A percentile compares a stretch with the other conserved stretches of the same genome.
These are phyloP conservation scores for Hirschioporus abietinus DNA, from an alignment of 768 basidiomycete species.

Conservation along the genomic window DNA sequence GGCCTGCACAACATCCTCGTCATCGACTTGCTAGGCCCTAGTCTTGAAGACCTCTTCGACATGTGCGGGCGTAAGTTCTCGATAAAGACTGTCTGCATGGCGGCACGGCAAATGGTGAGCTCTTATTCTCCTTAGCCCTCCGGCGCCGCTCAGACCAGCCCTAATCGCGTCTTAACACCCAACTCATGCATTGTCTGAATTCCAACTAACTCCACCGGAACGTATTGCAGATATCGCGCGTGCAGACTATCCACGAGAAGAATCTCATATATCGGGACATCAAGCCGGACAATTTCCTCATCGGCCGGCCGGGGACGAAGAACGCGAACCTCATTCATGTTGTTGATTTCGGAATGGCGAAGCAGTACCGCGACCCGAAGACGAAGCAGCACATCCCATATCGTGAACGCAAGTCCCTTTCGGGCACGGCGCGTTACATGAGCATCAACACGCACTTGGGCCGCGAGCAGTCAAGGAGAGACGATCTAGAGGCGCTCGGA, in stretches of 20 bases:
- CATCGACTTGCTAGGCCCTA: slow-evolving; percentile 95
- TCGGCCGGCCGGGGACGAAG: slow-evolving; percentile 92
- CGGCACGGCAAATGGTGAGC: slow-evolving; percentile 91
- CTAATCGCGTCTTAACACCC: slow-evolving; percentile 1
- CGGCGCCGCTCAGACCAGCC: not conserved
- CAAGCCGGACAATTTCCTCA: slow-evolving; percentile 98
- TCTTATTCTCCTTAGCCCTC: slow-evolving; percentile 4
- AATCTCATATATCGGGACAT: slow-evolving; percentile 99
- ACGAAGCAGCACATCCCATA: slow-evolving; percentile 99
- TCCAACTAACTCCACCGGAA: not conserved
- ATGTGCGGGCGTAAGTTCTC: slow-evolving; percentile 98
- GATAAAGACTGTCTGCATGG: slow-evolving; percentile 98
- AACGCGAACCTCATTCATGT: slow-evolving; percentile 86
- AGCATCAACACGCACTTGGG: slow-evolving; percentile 99
- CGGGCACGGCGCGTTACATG: slow-evolving; percentile 99
- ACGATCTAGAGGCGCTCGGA: slow-evolving; percentile 97
- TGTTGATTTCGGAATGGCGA: slow-evolving; percentile 99
- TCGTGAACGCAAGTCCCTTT: slow-evolving; percentile 94
- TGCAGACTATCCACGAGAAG: slow-evolving; percentile 98
- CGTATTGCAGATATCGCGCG: slow-evolving; percentile 70
- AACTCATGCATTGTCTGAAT: not conserved
- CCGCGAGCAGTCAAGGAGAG: slow-evolving; percentile 89
- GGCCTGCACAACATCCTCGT: slow-evolving; percentile 98
- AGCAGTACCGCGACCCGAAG: slow-evolving; percentile 98
- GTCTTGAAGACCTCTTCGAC: slow-evolving; percentile 96